A percentile compares a stretch with the other conserved stretches of the same genome.
Conservation (phyloP, 176 grass and related monocot genomes). For the Cenchrus purpureus region DNA sequence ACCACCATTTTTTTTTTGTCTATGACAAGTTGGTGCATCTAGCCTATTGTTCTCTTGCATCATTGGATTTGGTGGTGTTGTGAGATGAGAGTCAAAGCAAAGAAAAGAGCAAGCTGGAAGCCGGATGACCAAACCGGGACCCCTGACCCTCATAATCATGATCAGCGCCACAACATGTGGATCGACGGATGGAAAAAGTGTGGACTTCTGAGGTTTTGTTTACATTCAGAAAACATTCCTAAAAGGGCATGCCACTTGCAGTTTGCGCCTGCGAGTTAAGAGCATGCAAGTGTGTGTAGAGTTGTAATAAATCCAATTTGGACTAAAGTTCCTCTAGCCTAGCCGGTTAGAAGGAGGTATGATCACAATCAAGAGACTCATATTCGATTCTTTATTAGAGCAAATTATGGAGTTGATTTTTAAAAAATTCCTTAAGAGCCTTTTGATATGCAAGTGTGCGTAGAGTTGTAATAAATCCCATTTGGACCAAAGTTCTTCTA, state of each 20-base stretch:
- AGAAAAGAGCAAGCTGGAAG: conserved; percentile 10
- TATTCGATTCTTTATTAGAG: too few relatives aligned
- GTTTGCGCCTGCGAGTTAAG: background rate
- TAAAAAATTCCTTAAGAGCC: too few relatives aligned
- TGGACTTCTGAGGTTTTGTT: conserved; percentile 9
- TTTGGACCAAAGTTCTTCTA: too few relatives aligned
- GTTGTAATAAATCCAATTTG: too few relatives aligned
- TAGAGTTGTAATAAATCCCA: too few relatives aligned
- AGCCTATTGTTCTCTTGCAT: conserved; percentile 34
- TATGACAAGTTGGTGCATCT: background rate
- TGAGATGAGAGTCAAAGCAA: conserved; percentile 55
- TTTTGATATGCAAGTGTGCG: too few relatives aligned
- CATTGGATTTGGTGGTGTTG: conserved; percentile 58
- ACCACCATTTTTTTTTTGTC: background rate
- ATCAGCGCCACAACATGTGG: conserved; percentile 14
- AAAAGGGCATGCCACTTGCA: background rate
- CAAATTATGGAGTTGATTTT: too few relatives aligned
- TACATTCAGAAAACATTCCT: conserved; percentile 10
- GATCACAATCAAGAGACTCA: too few relatives aligned
- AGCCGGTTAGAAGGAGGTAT: too few relatives aligned
- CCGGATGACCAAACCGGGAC: background rate
- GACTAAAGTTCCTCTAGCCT: too few relatives aligned
- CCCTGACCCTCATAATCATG: conserved; percentile 21
- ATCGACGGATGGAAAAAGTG: background rate
- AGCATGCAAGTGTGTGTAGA: too few relatives aligned